A percentile compares a stretch with the other conserved stretches of the same genome.
Evolutionary conservation across 2,329 filamentous ascomycete species (phyloP).

Genomic region (Cryphonectria japonica): DNA sequence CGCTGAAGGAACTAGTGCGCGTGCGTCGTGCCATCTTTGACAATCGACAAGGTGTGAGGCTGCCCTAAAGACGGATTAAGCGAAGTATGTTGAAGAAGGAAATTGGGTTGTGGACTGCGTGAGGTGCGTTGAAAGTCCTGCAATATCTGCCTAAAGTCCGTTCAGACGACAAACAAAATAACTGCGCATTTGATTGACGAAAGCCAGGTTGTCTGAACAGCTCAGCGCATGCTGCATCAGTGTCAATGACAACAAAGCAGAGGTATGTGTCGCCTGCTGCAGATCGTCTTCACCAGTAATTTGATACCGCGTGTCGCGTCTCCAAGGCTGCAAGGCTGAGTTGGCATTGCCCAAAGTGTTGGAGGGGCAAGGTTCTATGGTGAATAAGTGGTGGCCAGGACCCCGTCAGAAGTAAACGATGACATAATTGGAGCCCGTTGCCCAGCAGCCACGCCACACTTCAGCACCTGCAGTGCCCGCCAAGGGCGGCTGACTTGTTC

Average conservation of each 20-base stretch:
- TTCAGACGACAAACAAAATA: background rate
- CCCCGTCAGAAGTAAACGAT: conserved; percentile 24
- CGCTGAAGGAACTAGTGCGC: conserved; percentile 40
- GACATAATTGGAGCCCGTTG: conserved; percentile 20
- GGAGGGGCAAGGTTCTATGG: conserved; percentile 13
- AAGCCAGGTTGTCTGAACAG: conserved; percentile 11
- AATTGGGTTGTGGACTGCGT: background rate
- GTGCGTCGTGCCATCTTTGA: conserved; percentile 35
- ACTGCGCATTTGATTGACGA: conserved; percentile 7
- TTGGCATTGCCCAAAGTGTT: conserved; percentile 18
- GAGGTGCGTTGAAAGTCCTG: background rate
- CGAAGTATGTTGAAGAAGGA: background rate
- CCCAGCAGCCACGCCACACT: conserved; percentile 15
- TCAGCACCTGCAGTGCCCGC: background rate
- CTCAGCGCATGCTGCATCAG: background rate
- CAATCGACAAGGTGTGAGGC: background rate
- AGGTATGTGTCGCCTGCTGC: background rate
- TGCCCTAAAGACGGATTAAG: background rate
- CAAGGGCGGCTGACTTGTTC: background rate
- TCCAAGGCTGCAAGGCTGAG: conserved; percentile 23
- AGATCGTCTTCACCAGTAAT: background rate
- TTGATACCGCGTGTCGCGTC: conserved; percentile 19
- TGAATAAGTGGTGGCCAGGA: background rate
- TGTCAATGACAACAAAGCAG: background rate
- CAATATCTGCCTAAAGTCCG: background rate